Percentiles rank a stretch among this genome's conserved stretches.
Conservation (phyloP, 148 eudicot genomes). For the Rhododendron molle region DNA sequence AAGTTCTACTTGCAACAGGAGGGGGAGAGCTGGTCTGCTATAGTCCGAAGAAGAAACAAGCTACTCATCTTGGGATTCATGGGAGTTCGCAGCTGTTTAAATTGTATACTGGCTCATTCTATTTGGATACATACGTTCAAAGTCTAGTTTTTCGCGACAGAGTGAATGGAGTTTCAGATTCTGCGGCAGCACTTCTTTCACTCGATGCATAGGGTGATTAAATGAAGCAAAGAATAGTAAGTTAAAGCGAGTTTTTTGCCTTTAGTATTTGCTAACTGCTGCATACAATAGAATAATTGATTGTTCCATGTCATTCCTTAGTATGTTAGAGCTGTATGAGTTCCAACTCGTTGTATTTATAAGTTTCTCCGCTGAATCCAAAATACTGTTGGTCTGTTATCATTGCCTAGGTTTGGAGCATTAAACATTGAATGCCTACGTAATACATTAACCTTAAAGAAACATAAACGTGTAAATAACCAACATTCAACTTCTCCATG, state of each 20-base stretch:
- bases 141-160: constrained; percentile 18
- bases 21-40: constrained; percentile 14
- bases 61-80: constrained; percentile 8
- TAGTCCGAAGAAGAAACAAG: neutral
- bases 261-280: neutral
- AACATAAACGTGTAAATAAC: neutral
- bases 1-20: constrained; percentile 6
- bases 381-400: too few species aligned
- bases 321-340: neutral
- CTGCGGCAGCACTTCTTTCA: neutral
- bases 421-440: too few species aligned
- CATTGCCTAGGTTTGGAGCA: too few species aligned
- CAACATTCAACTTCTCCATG: neutral
- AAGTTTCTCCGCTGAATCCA: too few species aligned
- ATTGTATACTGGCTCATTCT: constrained; percentile 3
- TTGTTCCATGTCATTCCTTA: neutral
- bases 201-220: neutral
- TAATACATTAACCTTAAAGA: neutral
- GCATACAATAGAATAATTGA: neutral
- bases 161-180: neutral
- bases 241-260: neutral
- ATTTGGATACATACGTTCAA: constrained; percentile 12
- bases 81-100: neutral
- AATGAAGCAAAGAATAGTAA: neutral
- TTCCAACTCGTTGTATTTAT: neutral